Percentiles rank a stretch among this genome's conserved stretches.
These are phyloP conservation scores for Leptomonas seymouri DNA, from an alignment of 208 protist genomes.

Conservation along the genomic window DNA sequence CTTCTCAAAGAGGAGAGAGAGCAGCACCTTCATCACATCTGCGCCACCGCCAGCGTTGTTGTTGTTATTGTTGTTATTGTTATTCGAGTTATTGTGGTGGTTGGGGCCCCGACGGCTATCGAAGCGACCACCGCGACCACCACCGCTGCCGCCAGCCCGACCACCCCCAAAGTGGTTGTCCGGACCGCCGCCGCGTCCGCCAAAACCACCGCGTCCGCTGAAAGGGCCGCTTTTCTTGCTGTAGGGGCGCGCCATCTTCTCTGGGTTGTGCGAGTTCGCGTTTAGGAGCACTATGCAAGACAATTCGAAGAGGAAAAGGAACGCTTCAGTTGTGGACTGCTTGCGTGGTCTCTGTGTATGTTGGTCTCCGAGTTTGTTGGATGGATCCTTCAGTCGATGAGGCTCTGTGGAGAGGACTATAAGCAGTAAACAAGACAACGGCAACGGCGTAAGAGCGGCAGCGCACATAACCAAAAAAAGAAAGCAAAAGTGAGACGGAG, in stretches of 20 bases:
- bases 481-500: conserved; percentile 1
- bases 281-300: not conserved
- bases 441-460: too few relatives aligned
- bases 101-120: conserved; percentile 25
- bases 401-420: too few relatives aligned
- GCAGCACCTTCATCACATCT: conserved; percentile 82
- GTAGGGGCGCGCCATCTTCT: conserved; percentile 70
- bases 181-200: conserved; percentile 23
- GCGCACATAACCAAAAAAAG: too few relatives aligned
- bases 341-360: too few relatives aligned
- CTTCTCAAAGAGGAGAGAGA: conserved; percentile 84
- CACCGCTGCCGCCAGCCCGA: conserved; percentile 8
- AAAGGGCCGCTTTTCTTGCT: conserved; percentile 37
- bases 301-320: conserved; percentile 4
- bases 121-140: conserved; percentile 27
- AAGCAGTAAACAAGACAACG: too few relatives aligned
- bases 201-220: conserved; percentile 17
- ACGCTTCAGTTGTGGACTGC: not conserved
- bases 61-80: conserved; percentile 33
- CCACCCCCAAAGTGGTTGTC: conserved; percentile 8
- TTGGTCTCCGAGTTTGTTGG: too few relatives aligned
- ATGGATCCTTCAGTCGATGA: not conserved
- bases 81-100: conserved; percentile 34
- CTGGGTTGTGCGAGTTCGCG: not conserved
- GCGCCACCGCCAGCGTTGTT: conserved; percentile 34